phyloP scores from a whole-genome alignment of 805 yeast genomes.

The Candida mattraensis region DNA sequence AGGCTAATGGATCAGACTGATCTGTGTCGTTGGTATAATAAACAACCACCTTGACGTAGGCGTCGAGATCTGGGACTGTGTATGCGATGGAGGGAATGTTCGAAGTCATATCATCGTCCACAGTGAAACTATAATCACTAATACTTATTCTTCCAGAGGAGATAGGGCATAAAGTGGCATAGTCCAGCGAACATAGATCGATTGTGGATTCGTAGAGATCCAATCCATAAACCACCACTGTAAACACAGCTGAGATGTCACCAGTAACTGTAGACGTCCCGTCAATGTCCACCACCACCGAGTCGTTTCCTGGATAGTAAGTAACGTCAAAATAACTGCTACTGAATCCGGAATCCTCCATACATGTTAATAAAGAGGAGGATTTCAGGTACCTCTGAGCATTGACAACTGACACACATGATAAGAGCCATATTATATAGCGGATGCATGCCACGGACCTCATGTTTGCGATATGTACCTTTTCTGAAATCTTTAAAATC shows the following conservation, averaged over 20 bases:
- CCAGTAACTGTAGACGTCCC: slow-evolving; percentile 80
- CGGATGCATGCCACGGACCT: too few relatives aligned
- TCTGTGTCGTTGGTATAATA: slow-evolving; percentile 48
- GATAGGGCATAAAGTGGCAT: slow-evolving; percentile 74
- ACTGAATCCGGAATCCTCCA: slow-evolving; percentile 83
- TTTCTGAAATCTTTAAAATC: too few relatives aligned
- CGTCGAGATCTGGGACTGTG: slow-evolving; percentile 92
- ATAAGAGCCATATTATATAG: slow-evolving; percentile 9
- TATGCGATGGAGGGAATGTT: slow-evolving; percentile 82
- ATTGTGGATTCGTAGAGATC: slow-evolving; percentile 54
- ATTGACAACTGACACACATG: slow-evolving; percentile 5
- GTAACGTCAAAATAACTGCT: slow-evolving; percentile 79
- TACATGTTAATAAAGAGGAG: slow-evolving; percentile 82
- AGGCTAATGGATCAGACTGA: slow-evolving; percentile 60
- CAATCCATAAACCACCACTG: slow-evolving; percentile 80
- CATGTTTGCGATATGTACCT: too few relatives aligned
- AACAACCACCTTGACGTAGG: slow-evolving; percentile 75
- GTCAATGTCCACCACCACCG: slow-evolving; percentile 64
- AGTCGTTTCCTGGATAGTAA: slow-evolving; percentile 63
- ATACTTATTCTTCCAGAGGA: slow-evolving; percentile 84
- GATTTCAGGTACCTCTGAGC: slow-evolving; percentile 37
- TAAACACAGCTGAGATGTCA: slow-evolving; percentile 62
- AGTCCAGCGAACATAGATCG: slow-evolving; percentile 60
- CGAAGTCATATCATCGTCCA: slow-evolving; percentile 42
- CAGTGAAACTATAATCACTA: slow-evolving; percentile 35